A percentile compares a stretch with the other conserved stretches of the same genome.
Evolutionary conservation across 75 land plant species (phyloP).

Genomic region (Ceratopteris richardii): DNA sequence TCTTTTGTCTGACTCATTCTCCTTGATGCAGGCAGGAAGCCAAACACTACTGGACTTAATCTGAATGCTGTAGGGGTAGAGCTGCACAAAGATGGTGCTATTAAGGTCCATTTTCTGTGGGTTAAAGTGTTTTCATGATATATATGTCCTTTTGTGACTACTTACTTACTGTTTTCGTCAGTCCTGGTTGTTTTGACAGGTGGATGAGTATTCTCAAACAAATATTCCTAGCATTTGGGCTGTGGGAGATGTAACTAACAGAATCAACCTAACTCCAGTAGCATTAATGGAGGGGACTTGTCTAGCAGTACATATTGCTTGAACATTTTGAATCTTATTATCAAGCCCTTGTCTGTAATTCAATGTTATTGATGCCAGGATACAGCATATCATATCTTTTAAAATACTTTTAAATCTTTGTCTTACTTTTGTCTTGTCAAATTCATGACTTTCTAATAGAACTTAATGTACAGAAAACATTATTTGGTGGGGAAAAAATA

Average conservation of each 20-base stretch:
- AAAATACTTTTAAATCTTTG: too few species aligned
- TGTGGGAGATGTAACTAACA: conserved; percentile 92
- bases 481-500: conserved; percentile 66
- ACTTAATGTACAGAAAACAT: conserved; percentile 63
- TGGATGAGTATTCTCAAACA: conserved; percentile 76
- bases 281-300: conserved; percentile 92
- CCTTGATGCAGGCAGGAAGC: conserved; percentile 46
- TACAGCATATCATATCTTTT: too few species aligned
- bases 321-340: too few species aligned
- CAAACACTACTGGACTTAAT: conserved; percentile 65
- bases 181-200: conserved; percentile 52
- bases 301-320: conserved; percentile 79
- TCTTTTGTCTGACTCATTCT: too few species aligned
- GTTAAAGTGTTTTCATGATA: neutral
- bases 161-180: too few species aligned
- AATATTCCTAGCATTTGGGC: conserved; percentile 91
- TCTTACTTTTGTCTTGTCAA: too few species aligned
- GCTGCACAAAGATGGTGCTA: conserved; percentile 57
- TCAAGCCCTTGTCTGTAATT: too few species aligned
- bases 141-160: too few species aligned
- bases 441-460: too few species aligned
- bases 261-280: conserved; percentile 90
- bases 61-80: conserved; percentile 79
- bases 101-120: conserved; percentile 40
- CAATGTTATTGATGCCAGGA: too few species aligned